These are phyloP conservation scores for Talaromyces sp. DNA, from an alignment of 2,329 filamentous ascomycete species.

Conservation along the genomic window DNA sequence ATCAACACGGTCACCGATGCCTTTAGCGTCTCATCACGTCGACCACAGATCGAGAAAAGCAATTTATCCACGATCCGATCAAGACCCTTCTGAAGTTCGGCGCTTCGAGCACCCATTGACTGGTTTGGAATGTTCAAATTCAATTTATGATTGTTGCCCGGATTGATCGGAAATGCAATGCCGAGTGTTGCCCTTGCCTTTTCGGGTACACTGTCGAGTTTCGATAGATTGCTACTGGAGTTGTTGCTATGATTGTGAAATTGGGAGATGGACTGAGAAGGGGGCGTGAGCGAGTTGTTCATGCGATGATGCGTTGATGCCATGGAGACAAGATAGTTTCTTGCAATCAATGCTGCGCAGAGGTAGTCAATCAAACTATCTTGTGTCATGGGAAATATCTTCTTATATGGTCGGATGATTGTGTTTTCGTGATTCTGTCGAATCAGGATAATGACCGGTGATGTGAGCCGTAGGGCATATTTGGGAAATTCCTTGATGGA, in stretches of 20 bases:
- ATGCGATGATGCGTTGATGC: slow-evolving; percentile 24
- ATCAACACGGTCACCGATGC: slow-evolving; percentile 34
- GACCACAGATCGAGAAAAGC: slow-evolving; percentile 32
- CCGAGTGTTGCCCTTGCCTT: slow-evolving; percentile 32
- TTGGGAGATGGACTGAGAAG: slow-evolving; percentile 1
- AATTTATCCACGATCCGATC: slow-evolving; percentile 35
- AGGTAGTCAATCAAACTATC: slow-evolving; percentile 34
- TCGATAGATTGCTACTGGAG: slow-evolving; percentile 19
- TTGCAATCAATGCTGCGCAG: slow-evolving; percentile 34
- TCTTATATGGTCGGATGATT: slow-evolving; percentile 30
- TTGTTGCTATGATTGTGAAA: neutral
- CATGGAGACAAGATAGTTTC: slow-evolving; percentile 34
- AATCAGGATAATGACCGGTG: slow-evolving; percentile 36
- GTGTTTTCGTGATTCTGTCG: slow-evolving; percentile 34
- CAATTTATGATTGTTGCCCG: neutral
- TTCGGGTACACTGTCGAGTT: slow-evolving; percentile 28
- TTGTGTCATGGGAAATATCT: slow-evolving; percentile 31
- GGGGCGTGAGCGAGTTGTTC: slow-evolving; percentile 17
- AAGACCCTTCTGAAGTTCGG: slow-evolving; percentile 28
- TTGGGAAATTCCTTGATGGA: slow-evolving; percentile 34
- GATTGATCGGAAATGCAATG: slow-evolving; percentile 24
- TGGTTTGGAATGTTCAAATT: slow-evolving; percentile 20
- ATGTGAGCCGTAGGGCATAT: slow-evolving; percentile 33
- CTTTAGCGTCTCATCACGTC: slow-evolving; percentile 32
- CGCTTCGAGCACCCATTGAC: slow-evolving; percentile 26